Evolutionary conservation across 192 early-diverging fungal species (phyloP), one percentile per base, ranked within the genome.

Genomic region (Thoreauomyces humboldtii): DNA sequence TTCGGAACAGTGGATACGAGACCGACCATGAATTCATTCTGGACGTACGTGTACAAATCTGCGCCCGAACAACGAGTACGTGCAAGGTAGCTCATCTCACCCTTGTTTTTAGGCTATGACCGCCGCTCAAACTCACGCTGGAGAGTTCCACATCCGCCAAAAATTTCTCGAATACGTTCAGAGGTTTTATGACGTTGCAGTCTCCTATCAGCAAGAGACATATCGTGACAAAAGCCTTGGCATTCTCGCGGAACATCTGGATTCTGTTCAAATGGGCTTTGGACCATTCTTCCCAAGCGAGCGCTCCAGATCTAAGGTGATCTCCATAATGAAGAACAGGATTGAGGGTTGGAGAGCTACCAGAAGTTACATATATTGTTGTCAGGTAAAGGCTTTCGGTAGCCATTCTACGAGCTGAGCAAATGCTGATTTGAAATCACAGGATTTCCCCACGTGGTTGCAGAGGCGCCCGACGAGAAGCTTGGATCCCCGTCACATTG

Each of bases 311-410:
- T 69, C 79, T 19, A 78, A 85, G 33, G 93, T 95, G 65, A 68
- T 95, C n/a, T 48, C 70, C 7, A 83, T 86, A 28, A 86, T 91
- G 76, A 69, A 85, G 35, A 84, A 81, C 48, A 75, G 93, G 48
- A 91, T 95, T 44, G 92, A 95, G 73, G 95, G 91, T 7, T 98
- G 93, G 82, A 77, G 90, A 14, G 70, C 75, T 29, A 91, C 92
- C 0, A 86, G 84, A 32, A 84, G 87, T 0, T 95, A 91, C 74
- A 74, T 84, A 71, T 86, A 90, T 63, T 77, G 77, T 44, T 73
- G 83, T 59, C 72, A 81, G 77, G 87, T 88, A 69, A 69, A 44
- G 12, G 24, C 6, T 7, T 21, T 50, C 22, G n/a, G n/a, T n/a
- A n/a, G n/a, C n/a, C n/a, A n/a, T n/a, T n/a, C n/a, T n/a, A 9